Base-by-base conservation (phyloP, 345 rosid genomes). In the Hibiscus tridactylites region DNA sequence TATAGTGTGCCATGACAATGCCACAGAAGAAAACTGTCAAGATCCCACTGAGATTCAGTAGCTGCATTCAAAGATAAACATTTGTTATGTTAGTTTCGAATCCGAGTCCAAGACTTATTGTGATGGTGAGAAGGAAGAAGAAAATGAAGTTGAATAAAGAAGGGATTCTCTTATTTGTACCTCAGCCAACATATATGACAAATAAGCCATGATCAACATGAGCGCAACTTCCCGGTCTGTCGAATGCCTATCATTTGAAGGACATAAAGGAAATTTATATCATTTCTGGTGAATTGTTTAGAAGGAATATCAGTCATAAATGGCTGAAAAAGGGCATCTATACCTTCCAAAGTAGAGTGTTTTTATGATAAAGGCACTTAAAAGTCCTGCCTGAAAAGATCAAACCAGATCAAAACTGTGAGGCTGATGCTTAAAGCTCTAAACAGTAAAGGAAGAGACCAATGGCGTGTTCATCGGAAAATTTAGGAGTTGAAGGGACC, bases 21-120 rank as follows among this genome's bases (percentile, higher is more conserved):
- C 93, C 93, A 39, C 88, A 82, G 81, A 87, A 87, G 84, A 89
- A 89, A 68, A 89, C 71, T 42, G 94, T 87, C 77, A 89, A 77
- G 74, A 87, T 87, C 24, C 94, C 94, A 65, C 93, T 89, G 61
- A 89, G 90, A 73, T 52, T 80, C 74, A 84, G 19, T 52, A 87
- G 86, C 93, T 89, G 91, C 85, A 39, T 39, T 39, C 44, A 39
- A 39, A 39, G 44, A 39, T 39, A 39, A 0, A 39, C 44, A 0
- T 39, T 9, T 39, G 44, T 39, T 39, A 39, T 39, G 2, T 39
- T 7, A 39, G 44, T 39, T 39, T 39, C 44, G 10, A 39, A 39
- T 39, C 10, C 2, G 2, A 39, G 8, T 39, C 44, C 44, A 39
- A 37, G 9, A 7, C 9, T 39, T 39, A 39, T 39, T 39, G 44